Conservation (phyloP, 164 flowering plant species). For the Santalum album region DNA sequence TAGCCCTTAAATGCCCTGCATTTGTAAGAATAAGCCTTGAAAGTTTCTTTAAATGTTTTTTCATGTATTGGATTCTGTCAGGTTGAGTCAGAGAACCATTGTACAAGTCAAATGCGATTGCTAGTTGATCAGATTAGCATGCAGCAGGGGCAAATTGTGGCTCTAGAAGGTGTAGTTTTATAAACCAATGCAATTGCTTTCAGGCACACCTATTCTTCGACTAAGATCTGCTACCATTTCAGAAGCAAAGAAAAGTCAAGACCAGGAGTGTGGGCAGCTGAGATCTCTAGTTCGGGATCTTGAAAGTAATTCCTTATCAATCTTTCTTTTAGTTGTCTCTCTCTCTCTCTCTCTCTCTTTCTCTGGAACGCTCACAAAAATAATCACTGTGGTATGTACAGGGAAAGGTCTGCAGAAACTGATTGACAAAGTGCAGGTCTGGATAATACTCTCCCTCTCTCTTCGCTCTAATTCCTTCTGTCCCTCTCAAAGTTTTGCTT, state of each 20-base stretch:
- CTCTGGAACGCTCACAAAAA: neutral
- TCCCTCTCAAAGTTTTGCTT: too few relatives aligned
- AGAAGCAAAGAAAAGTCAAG: conserved; percentile 51
- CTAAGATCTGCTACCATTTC: conserved; percentile 15
- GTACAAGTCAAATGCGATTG: conserved; percentile 61
- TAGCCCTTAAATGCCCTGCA: too few relatives aligned
- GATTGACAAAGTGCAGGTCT: conserved; percentile 51
- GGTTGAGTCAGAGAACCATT: conserved; percentile 74
- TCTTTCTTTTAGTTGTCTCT: neutral
- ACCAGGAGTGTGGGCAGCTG: conserved; percentile 52
- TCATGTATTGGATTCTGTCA: conserved; percentile 16
- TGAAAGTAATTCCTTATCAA: conserved; percentile 44
- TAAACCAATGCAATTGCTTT: neutral
- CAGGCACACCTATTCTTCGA: neutral
- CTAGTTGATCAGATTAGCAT: conserved; percentile 87
- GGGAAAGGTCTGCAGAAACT: conserved; percentile 53
- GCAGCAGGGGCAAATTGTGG: conserved; percentile 65
- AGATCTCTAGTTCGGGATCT: conserved; percentile 66
- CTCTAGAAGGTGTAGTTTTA: conserved; percentile 61
- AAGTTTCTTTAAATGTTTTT: too few relatives aligned
- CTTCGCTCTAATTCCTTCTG: neutral
- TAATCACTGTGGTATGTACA: conserved; percentile 17
- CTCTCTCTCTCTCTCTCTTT: too few relatives aligned
- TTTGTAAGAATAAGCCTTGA: too few relatives aligned
- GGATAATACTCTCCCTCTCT: neutral